Evolutionary conservation across 2,329 filamentous ascomycete species (phyloP).

Genomic region (Venturia aucupariae): DNA sequence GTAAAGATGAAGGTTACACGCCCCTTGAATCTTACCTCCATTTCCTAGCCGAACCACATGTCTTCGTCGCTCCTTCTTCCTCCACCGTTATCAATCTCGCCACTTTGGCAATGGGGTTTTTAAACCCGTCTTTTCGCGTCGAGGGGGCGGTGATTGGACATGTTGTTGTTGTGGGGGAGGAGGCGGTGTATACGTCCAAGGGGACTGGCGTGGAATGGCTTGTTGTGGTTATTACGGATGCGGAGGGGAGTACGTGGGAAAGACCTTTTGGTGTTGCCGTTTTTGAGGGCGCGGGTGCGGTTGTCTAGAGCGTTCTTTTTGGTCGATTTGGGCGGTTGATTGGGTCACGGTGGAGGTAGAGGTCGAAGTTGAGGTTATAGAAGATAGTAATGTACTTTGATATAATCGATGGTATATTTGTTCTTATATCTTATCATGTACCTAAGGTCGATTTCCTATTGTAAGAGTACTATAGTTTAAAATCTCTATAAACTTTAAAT

Average conservation of each 20-base stretch:
- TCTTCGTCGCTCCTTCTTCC: not conserved
- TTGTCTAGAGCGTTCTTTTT: not conserved
- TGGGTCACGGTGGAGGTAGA: too few species aligned
- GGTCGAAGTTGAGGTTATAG: too few species aligned
- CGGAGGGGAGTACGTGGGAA: not conserved
- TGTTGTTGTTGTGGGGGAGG: not conserved
- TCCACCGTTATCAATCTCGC: not conserved
- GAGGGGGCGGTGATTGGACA: not conserved
- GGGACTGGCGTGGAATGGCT: not conserved
- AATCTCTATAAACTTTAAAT: too few species aligned
- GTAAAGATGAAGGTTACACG: conserved; percentile 22
- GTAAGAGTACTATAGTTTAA: too few species aligned
- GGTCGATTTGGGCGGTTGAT: too few species aligned
- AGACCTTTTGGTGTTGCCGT: not conserved
- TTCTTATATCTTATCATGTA: too few species aligned
- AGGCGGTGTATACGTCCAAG: not conserved
- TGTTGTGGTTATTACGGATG: not conserved
- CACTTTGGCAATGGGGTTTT: not conserved
- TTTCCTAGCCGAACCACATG: not conserved
- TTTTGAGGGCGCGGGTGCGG: not conserved
- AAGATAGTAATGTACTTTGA: too few species aligned
- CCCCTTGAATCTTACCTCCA: not conserved
- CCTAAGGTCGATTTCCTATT: too few species aligned
- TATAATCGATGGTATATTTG: too few species aligned
- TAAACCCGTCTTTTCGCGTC: not conserved